These are phyloP conservation scores for Blastobotrys capitulatus DNA, from an alignment of 1,139 yeast species.

Conservation along the genomic window DNA sequence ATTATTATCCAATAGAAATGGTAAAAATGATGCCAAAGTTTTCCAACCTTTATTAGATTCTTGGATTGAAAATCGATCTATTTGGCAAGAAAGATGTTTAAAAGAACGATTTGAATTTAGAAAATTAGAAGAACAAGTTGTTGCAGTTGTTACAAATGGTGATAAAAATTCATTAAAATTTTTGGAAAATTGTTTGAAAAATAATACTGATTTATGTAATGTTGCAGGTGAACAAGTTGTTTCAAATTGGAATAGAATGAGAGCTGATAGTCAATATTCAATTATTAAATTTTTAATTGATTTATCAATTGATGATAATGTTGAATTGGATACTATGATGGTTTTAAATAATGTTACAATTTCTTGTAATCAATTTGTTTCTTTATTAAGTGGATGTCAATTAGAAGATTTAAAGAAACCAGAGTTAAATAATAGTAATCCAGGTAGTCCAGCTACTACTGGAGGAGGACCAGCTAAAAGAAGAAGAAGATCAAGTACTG, in stretches of 20 bases:
- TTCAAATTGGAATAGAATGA: slow-evolving; percentile 49
- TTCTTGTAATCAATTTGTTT: slow-evolving; percentile 43
- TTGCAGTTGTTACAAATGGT: slow-evolving; percentile 52
- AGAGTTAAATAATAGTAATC: slow-evolving; percentile 28
- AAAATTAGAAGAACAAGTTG: slow-evolving; percentile 51
- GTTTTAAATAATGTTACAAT: slow-evolving; percentile 46
- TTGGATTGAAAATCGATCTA: slow-evolving; percentile 41
- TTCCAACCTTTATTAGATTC: slow-evolving; percentile 31
- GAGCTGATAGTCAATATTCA: slow-evolving; percentile 51
- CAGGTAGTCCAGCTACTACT: slow-evolving; percentile 46
- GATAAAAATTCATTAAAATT: slow-evolving; percentile 62
- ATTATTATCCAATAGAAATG: slow-evolving; percentile 37
- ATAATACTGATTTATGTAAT: slow-evolving; percentile 48
- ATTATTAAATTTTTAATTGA: slow-evolving; percentile 61
- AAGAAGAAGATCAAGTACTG: slow-evolving; percentile 76
- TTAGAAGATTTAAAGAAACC: slow-evolving; percentile 35
- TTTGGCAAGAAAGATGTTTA: slow-evolving; percentile 43
- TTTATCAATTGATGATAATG: slow-evolving; percentile 39
- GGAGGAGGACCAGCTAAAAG: slow-evolving; percentile 31
- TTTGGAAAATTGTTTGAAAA: slow-evolving; percentile 44
- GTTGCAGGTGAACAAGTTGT: slow-evolving; percentile 49
- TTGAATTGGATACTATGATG: slow-evolving; percentile 52
- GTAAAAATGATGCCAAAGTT: slow-evolving; percentile 25
- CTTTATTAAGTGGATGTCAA: slow-evolving; percentile 47
- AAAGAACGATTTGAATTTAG: slow-evolving; percentile 45